phyloP scores from a whole-genome alignment of 2,329 filamentous ascomycete genomes.

The Nothopassalora personata region DNA sequence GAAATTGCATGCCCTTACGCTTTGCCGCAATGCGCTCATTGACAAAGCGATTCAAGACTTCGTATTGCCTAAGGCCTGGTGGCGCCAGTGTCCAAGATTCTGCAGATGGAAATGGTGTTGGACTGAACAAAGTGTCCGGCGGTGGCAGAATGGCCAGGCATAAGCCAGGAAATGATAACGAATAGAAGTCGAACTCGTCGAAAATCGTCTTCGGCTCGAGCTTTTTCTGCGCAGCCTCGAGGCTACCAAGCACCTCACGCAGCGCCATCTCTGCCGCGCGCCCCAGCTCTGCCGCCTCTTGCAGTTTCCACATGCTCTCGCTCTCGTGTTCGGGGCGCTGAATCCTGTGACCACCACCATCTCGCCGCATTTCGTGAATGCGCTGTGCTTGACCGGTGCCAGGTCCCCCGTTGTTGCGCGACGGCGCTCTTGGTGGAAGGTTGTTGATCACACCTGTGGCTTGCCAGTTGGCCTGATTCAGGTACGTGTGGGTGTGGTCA shows the following conservation, averaged over 20 bases:
- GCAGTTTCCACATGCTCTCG: constrained; percentile 44
- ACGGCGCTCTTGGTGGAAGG: constrained; percentile 44
- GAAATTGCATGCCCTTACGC: constrained; percentile 29
- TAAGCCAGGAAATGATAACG: constrained; percentile 79
- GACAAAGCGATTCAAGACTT: constrained; percentile 51
- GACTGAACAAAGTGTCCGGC: constrained; percentile 76
- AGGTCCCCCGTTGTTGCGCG: constrained; percentile 22
- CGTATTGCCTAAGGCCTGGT: constrained; percentile 67
- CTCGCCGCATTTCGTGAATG: constrained; percentile 26
- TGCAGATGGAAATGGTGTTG: constrained; percentile 69
- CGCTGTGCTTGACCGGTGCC: constrained; percentile 26
- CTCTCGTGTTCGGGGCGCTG: constrained; percentile 53
- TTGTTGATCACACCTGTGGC: constrained; percentile 73
- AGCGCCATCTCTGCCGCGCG: constrained; percentile 79
- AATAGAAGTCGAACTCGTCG: constrained; percentile 73
- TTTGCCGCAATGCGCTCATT: constrained; percentile 31
- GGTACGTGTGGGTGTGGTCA: constrained; percentile 27
- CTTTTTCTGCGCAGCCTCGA: constrained; percentile 72
- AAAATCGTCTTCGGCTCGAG: constrained; percentile 43
- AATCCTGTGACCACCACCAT: constrained; percentile 21
- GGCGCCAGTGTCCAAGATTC: constrained; percentile 77
- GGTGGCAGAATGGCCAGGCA: constrained; percentile 75
- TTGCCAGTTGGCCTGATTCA: constrained; percentile 67
- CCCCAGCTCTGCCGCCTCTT: constrained; percentile 70
- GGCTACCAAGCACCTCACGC: constrained; percentile 72